Conservation (phyloP, 2,329 filamentous ascomycete genomes). For the Pseudocercospora fuligena region DNA sequence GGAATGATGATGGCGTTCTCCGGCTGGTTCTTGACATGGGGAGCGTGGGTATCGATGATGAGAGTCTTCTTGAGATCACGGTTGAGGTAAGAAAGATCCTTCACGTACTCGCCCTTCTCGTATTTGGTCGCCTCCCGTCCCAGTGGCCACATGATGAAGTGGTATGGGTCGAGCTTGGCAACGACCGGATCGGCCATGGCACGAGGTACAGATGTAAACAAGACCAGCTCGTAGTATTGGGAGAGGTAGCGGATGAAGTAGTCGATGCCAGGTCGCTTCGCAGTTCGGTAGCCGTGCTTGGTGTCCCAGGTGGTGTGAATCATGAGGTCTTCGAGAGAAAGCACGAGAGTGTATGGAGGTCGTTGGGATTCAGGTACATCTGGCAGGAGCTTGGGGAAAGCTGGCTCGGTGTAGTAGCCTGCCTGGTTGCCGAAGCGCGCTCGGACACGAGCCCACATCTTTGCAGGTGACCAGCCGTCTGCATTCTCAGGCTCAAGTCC, state of each 20-base stretch:
- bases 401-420: constrained; percentile 93
- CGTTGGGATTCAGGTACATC: constrained; percentile 77
- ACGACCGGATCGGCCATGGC: constrained; percentile 85
- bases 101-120: constrained; percentile 93
- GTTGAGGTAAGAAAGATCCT: constrained; percentile 98
- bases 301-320: constrained; percentile 94
- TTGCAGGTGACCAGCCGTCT: constrained; percentile 74
- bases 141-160: constrained; percentile 91
- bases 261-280: constrained; percentile 92
- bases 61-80: constrained; percentile 94
- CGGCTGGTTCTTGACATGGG: constrained; percentile 87
- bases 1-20: constrained; percentile 92
- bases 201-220: constrained; percentile 89
- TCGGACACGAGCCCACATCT: constrained; percentile 81
- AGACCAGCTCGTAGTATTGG: constrained; percentile 96
- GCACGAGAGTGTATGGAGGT: constrained; percentile 87
- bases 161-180: constrained; percentile 92
- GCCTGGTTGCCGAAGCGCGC: constrained; percentile 76
- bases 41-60: constrained; percentile 83
- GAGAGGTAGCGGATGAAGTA: constrained; percentile 97
- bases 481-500: constrained; percentile 63
- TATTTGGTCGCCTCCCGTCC: constrained; percentile 98
- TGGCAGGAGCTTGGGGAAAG: constrained; percentile 90
- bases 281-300: constrained; percentile 92
- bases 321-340: constrained; percentile 91